Percentiles rank a stretch among this genome's conserved stretches.
Evolutionary conservation across 1,284 basidiomycete genomes (phyloP).

Genomic region (Boletus mariae): DNA sequence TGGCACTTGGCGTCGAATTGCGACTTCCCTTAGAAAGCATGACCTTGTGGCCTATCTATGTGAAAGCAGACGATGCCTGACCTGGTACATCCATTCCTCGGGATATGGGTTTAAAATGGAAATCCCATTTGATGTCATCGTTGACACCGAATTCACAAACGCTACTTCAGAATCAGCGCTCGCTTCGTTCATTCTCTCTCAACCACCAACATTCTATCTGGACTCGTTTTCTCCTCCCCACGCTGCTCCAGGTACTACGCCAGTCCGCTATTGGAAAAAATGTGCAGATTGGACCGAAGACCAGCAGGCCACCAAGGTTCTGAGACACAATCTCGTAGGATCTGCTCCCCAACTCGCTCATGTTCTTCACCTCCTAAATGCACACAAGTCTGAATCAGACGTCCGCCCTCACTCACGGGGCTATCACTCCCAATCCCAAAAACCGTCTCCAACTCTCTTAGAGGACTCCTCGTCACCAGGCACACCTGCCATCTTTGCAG

Average conservation of each 20-base stretch:
- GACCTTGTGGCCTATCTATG: conserved; percentile 74
- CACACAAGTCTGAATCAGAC: conserved; percentile 36
- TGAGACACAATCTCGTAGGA: conserved; percentile 66
- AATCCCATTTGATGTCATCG: conserved; percentile 63
- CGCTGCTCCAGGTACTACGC: conserved; percentile 29
- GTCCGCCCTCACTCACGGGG: conserved; percentile 37
- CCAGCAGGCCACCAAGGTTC: conserved; percentile 60
- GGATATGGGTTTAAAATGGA: conserved; percentile 81
- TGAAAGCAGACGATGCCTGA: conserved; percentile 58
- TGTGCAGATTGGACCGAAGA: conserved; percentile 78
- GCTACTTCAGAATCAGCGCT: conserved; percentile 53
- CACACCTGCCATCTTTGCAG: conserved; percentile 27
- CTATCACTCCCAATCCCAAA: conserved; percentile 27
- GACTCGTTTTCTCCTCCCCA: conserved; percentile 41
- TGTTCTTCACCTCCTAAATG: conserved; percentile 50
- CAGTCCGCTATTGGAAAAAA: conserved; percentile 52
- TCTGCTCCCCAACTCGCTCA: conserved; percentile 59
- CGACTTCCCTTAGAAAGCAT: conserved; percentile 48
- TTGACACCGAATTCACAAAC: conserved; percentile 55
- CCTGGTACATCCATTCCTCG: conserved; percentile 72
- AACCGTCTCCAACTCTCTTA: conserved; percentile 32
- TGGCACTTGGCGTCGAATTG: conserved; percentile 73
- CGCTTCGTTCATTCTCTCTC: conserved; percentile 60
- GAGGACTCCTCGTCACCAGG: conserved; percentile 39
- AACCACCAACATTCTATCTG: conserved; percentile 64